Percentiles rank a stretch among this genome's conserved stretches.
Conservation (phyloP, 179 eudicot species). For the Beta lomatogona region DNA sequence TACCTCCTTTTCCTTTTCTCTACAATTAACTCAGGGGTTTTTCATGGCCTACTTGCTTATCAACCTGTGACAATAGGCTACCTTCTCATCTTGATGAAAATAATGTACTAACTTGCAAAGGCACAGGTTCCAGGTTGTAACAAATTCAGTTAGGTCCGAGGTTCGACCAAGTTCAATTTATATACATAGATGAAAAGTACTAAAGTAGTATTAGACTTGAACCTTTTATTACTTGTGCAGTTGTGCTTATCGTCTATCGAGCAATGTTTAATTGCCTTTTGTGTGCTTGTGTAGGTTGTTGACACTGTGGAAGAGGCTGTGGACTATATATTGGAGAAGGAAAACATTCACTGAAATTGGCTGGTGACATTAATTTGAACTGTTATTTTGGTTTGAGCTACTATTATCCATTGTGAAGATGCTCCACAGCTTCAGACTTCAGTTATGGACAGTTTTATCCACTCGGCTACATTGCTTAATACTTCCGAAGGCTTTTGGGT, state of each 20-base stretch:
- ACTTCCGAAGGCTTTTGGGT: no score
- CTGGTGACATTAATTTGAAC: background rate
- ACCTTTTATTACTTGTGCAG: background rate
- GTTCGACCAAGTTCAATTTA: no score
- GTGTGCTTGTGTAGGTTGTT: constrained; percentile 40
- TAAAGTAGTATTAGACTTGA: background rate
- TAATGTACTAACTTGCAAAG: background rate
- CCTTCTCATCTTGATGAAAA: no score
- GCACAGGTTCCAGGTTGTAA: background rate
- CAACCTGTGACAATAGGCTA: no score
- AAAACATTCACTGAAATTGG: constrained; percentile 21
- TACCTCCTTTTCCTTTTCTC: no score
- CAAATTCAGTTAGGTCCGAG: background rate
- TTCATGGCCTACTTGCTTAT: no score
- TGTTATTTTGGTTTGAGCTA: background rate
- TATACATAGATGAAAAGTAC: background rate
- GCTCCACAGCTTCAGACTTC: background rate
- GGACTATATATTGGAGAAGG: constrained; percentile 46
- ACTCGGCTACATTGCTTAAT: background rate
- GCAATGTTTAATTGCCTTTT: background rate
- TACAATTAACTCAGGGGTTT: no score
- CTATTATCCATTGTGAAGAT: background rate
- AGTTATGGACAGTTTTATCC: background rate
- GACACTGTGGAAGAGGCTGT: constrained; percentile 57
- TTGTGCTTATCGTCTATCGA: background rate